These are phyloP conservation scores for Trypanosoma theileri DNA, from an alignment of 208 protist species.

Conservation along the genomic window DNA sequence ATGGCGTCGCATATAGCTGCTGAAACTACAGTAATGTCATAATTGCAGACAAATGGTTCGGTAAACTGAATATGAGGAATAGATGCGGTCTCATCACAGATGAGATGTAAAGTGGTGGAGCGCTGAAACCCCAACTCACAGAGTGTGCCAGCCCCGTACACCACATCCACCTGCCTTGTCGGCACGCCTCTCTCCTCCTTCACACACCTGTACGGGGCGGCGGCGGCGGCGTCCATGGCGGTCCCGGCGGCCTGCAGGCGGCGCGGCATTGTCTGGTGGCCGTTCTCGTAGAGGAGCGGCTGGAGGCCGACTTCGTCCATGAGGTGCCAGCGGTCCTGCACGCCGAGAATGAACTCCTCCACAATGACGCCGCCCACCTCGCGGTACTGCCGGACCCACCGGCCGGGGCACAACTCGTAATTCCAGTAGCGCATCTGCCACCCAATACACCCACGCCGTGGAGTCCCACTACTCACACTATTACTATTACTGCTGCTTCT, in stretches of 20 bases:
- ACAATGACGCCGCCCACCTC: slow-evolving; percentile 22
- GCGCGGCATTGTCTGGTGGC: slow-evolving; percentile 22
- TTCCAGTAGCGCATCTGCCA: slow-evolving; percentile 22
- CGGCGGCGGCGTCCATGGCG: background rate
- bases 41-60: slow-evolving; percentile 17
- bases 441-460: slow-evolving; percentile 4
- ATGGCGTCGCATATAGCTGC: slow-evolving; percentile 28
- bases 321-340: slow-evolving; percentile 28
- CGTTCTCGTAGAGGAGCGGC: slow-evolving; percentile 18
- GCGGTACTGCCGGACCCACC: slow-evolving; percentile 37
- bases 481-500: background rate
- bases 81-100: slow-evolving; percentile 21
- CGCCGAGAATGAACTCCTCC: slow-evolving; percentile 36
- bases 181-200: background rate
- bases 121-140: slow-evolving; percentile 8
- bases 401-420: slow-evolving; percentile 37
- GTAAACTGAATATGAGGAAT: slow-evolving; percentile 2
- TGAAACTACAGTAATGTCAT: slow-evolving; percentile 22
- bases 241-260: slow-evolving; percentile 9
- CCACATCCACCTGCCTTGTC: slow-evolving; percentile 17
- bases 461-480: background rate
- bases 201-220: slow-evolving; percentile 5
- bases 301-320: slow-evolving; percentile 19
- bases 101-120: slow-evolving; percentile 12
- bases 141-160: slow-evolving; percentile 9